Evolutionary conservation across 331 rosid genomes (phyloP).

Genomic region (Acacia pycnantha): DNA sequence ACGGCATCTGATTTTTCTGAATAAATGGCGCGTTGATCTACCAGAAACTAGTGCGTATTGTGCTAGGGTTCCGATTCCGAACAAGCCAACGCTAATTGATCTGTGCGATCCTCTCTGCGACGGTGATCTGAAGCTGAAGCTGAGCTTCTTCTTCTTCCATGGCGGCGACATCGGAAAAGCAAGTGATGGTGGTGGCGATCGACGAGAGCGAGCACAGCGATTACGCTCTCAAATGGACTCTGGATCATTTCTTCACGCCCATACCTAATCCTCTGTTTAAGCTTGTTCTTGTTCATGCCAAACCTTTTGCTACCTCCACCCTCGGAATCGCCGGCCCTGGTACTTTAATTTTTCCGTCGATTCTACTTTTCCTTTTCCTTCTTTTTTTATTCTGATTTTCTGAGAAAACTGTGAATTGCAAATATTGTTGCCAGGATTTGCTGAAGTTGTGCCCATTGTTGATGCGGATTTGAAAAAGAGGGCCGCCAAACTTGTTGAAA

Average conservation of each 20-base stretch:
- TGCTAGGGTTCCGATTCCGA: neutral
- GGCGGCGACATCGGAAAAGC: neutral
- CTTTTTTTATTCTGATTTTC: neutral
- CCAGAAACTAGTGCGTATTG: neutral
- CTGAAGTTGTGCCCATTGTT: conserved; percentile 63
- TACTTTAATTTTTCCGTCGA: neutral
- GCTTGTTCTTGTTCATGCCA: neutral
- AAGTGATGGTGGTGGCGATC: neutral
- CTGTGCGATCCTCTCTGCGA: neutral
- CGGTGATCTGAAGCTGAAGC: neutral
- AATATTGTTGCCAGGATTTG: conserved; percentile 49
- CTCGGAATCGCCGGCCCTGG: neutral
- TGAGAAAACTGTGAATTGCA: neutral
- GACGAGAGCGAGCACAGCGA: neutral
- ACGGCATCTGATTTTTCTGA: neutral
- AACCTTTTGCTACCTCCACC: neutral
- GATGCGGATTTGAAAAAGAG: conserved; percentile 68
- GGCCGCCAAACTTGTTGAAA: conserved; percentile 54
- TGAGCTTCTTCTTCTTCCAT: neutral
- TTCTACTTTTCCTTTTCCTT: neutral
- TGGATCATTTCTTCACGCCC: neutral
- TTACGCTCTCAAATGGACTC: neutral
- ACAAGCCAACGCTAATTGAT: neutral
- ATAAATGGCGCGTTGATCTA: neutral
- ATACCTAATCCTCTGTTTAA: neutral